Conservation (phyloP, 495 filamentous ascomycete species). For the Penicillium crystallinum region DNA sequence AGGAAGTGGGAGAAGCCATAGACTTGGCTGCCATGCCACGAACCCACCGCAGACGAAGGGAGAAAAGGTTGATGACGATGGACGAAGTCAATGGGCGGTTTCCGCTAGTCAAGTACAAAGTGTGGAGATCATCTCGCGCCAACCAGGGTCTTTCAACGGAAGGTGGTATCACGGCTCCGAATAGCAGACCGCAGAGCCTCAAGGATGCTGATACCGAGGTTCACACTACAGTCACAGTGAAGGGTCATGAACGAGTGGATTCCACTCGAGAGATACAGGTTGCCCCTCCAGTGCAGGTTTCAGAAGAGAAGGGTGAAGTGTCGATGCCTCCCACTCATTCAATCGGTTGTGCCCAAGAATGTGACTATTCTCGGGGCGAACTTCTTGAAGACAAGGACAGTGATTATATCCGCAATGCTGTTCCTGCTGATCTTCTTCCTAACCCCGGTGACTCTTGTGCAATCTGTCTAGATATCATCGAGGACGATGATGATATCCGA, state of each 20-base stretch:
- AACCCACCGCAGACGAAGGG: slow-evolving; percentile 72
- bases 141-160: slow-evolving; percentile 75
- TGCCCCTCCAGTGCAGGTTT: background rate
- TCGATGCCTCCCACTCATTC: too few relatives aligned
- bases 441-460: slow-evolving; percentile 94
- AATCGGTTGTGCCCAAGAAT: too few relatives aligned
- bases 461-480: slow-evolving; percentile 89
- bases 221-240: slow-evolving; percentile 5
- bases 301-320: slow-evolving; percentile 25
- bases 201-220: slow-evolving; percentile 15
- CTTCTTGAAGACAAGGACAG: slow-evolving; percentile 81
- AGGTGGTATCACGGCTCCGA: slow-evolving; percentile 77
- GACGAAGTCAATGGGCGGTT: slow-evolving; percentile 98
- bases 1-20: slow-evolving; percentile 81
- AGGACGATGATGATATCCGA: slow-evolving; percentile 92
- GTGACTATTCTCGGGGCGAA: slow-evolving; percentile 54
- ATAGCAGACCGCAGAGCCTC: slow-evolving; percentile 26
- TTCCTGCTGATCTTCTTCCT: slow-evolving; percentile 75
- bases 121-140: slow-evolving; percentile 80
- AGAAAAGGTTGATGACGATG: slow-evolving; percentile 98
- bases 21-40: slow-evolving; percentile 76
- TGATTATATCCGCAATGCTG: slow-evolving; percentile 75
- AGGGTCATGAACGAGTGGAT: slow-evolving; percentile 13
- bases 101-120: slow-evolving; percentile 91
- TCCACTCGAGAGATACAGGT: slow-evolving; percentile 11